These are phyloP conservation scores for Boletus fagicola DNA, from an alignment of 768 basidiomycete species.

Conservation along the genomic window DNA sequence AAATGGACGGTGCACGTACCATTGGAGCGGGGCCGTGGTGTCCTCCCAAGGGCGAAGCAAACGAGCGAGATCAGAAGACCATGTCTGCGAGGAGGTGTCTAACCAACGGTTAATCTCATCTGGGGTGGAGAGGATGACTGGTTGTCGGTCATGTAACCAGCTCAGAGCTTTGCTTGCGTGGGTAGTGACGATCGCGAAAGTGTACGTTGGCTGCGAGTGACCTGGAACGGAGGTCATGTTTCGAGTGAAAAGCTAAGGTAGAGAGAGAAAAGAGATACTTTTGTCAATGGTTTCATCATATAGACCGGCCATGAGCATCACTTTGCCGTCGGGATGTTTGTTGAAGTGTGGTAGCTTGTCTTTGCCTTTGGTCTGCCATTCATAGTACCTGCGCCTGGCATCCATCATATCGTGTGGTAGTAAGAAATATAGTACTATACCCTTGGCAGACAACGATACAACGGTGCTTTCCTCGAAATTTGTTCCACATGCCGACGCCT, in stretches of 20 bases:
- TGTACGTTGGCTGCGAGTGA: conserved; percentile 58
- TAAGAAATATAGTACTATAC: conserved; percentile 32
- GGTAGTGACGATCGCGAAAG: conserved; percentile 91
- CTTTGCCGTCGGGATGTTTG: conserved; percentile 55
- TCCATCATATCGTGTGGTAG: not conserved
- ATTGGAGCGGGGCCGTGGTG: conserved; percentile 52
- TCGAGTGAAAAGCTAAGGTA: not conserved
- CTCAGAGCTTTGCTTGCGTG: conserved; percentile 61
- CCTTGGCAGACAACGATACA: conserved; percentile 85
- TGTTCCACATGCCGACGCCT: conserved; percentile 81
- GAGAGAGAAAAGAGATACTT: conserved; percentile 37
- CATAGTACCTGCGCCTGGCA: conserved; percentile 67
- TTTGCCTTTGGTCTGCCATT: conserved; percentile 88
- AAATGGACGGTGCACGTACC: conserved; percentile 43
- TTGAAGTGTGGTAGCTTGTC: conserved; percentile 80
- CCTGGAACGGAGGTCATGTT: conserved; percentile 35
- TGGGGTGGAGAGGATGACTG: conserved; percentile 68
- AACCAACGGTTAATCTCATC: conserved; percentile 74
- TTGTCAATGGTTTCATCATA: conserved; percentile 74
- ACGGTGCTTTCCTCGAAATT: conserved; percentile 75
- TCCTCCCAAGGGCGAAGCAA: conserved; percentile 64
- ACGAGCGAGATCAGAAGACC: conserved; percentile 58
- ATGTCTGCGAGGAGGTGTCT: conserved; percentile 65
- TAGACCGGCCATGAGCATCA: conserved; percentile 87
- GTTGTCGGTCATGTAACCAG: conserved; percentile 93